These are phyloP conservation scores for Suillus bovinus DNA, from an alignment of 768 basidiomycete genomes.

Conservation along the genomic window DNA sequence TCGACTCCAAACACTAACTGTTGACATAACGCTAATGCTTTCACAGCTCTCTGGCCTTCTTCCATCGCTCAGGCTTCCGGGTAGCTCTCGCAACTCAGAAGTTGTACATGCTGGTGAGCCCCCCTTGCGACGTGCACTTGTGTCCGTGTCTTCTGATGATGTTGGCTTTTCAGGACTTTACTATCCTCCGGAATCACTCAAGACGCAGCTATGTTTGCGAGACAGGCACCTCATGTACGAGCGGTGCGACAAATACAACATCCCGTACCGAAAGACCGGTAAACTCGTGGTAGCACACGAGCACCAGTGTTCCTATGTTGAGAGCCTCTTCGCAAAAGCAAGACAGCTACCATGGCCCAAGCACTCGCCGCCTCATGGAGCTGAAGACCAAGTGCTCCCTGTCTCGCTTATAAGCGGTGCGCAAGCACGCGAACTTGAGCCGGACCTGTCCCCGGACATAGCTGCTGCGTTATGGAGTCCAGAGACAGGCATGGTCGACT, in stretches of 20 bases:
- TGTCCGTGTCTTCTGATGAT: not conserved
- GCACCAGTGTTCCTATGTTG: slow-evolving; percentile 69
- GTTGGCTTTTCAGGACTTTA: slow-evolving; percentile 59
- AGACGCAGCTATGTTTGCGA: slow-evolving; percentile 82
- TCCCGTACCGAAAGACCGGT: slow-evolving; percentile 74
- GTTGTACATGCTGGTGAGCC: slow-evolving; percentile 84
- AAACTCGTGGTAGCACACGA: slow-evolving; percentile 87
- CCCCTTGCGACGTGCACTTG: not conserved
- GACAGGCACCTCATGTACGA: slow-evolving; percentile 85
- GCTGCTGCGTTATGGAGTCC: slow-evolving; percentile 76
- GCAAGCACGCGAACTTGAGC: slow-evolving; percentile 75
- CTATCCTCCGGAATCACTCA: slow-evolving; percentile 81
- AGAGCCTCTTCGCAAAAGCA: slow-evolving; percentile 65
- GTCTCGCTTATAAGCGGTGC: slow-evolving; percentile 67
- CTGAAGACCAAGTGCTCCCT: slow-evolving; percentile 47
- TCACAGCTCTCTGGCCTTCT: no score
- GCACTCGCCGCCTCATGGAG: slow-evolving; percentile 31
- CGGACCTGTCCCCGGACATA: slow-evolving; percentile 72
- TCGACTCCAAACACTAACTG: no score
- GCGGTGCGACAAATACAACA: slow-evolving; percentile 59
- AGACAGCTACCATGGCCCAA: slow-evolving; percentile 51
- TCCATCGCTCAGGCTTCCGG: no score
- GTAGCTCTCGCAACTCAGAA: slow-evolving; percentile 90
- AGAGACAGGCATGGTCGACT: slow-evolving; percentile 89
- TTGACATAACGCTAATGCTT: no score